Evolutionary conservation across 495 filamentous ascomycete species (phyloP).

Genomic region (Xylaria flabelliformis): DNA sequence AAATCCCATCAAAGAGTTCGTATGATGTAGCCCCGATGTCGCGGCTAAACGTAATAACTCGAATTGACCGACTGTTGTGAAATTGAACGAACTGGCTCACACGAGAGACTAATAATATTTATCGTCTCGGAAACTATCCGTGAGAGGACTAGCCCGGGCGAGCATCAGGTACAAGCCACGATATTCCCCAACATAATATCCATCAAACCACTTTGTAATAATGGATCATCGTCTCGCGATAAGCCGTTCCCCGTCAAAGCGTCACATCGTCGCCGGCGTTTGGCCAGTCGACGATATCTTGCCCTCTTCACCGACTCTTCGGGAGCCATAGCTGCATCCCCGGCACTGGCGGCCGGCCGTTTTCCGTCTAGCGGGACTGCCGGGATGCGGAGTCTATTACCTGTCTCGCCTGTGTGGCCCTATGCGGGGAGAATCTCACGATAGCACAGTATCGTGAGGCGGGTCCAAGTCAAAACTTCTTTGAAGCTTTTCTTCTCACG

Average conservation of each 20-base stretch:
- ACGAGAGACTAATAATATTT: neutral
- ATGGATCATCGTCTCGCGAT: neutral
- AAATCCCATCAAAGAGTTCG: neutral
- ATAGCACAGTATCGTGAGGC: constrained; percentile 19
- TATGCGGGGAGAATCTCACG: constrained; percentile 23
- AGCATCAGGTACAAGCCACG: constrained; percentile 12
- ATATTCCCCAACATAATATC: constrained; percentile 9
- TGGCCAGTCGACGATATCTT: constrained; percentile 2
- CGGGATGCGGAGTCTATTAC: constrained; percentile 22
- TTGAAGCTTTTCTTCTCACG: constrained; percentile 11
- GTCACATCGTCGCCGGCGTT: neutral
- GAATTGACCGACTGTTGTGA: constrained; percentile 14
- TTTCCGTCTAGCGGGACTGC: constrained; percentile 21
- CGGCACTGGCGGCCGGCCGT: constrained; percentile 16
- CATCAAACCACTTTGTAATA: neutral
- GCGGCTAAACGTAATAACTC: constrained; percentile 19
- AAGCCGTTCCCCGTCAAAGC: neutral
- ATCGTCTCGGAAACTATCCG: neutral
- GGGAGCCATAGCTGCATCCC: constrained; percentile 23
- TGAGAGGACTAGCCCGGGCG: neutral
- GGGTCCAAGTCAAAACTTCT: neutral
- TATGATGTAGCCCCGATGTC: neutral
- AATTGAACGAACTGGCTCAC: neutral
- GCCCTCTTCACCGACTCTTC: constrained; percentile 24
- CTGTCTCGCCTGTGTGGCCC: neutral